Evolutionary conservation across 2,329 filamentous ascomycete species (phyloP), one percentile per base, ranked within the genome.

Genomic region (Cladosporium sp.): DNA sequence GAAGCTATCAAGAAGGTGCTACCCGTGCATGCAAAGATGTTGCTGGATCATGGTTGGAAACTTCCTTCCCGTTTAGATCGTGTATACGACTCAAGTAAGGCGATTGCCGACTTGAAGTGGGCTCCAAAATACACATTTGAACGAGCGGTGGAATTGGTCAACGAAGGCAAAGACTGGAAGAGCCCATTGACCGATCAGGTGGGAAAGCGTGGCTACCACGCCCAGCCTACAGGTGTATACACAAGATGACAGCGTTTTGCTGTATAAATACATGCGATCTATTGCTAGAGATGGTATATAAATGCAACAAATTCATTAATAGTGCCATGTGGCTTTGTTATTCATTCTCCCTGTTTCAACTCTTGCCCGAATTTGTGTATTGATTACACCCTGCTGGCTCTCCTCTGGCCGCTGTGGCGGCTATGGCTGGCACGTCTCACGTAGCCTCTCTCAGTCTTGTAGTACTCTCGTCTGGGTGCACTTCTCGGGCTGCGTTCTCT

Each of bases 171-270:
- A 30, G 61, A 63, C n/a, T 63, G 61, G 58, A 55, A 59, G 42
- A 64, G 63, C 52, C 43, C 59, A 3, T 40, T 64, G 37, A 57
- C 61, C 1, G 50, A 34, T 22, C 38, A 38, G 15, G 58, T 63
- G 15, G 63, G 63, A 5, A 61, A 63, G 37, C 57, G 62, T 12
- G 61, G 63, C 8, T 64, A 64, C 20, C 63, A 64, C 42, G 61
- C 59, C 20, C 19, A 37, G 3, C 63, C 63, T 11, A 64, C 63
- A 1, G 61, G 61, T 3, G 59, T 64, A 14, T 63, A 61, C 43
- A 64, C 63, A 14, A 54, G 20, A 30, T 54, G 22, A 34, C 30
- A 34, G 30, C 30, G 30, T 12, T 34, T 12, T 34, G 30, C 30
- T 34, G 30, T 34, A 34, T 12, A 11, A 34, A 11, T 34, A 11